Percentiles rank a stretch among this genome's conserved stretches.
Evolutionary conservation across 78 protist species (phyloP).

Genomic region (Dictyostelium firmibasis): DNA sequence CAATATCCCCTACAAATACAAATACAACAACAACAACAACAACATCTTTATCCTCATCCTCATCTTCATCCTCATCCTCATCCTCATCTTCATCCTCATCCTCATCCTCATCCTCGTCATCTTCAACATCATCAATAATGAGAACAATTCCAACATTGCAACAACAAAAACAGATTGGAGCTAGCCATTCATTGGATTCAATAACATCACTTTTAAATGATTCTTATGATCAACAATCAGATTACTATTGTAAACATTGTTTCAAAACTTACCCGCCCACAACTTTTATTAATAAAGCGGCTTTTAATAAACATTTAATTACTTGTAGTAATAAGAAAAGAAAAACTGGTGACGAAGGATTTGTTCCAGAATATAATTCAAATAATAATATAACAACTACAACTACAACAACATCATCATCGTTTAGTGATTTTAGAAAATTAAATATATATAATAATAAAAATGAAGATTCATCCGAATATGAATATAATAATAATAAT

Average conservation of each 20-base stretch:
- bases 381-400: not conserved
- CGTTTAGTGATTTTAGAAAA: not conserved
- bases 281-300: constrained; percentile 51
- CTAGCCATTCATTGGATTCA: not conserved
- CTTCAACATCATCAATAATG: not conserved
- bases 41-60: not conserved
- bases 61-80: not conserved
- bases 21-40: not conserved
- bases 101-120: not conserved
- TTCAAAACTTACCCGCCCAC: constrained; percentile 56
- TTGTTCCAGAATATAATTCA: constrained; percentile 28
- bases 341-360: constrained; percentile 55
- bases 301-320: constrained; percentile 76
- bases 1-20: too few species aligned
- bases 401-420: not conserved
- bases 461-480: not conserved
- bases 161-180: not conserved
- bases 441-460: too few species aligned
- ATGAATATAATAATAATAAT: not conserved
- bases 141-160: not conserved
- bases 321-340: constrained; percentile 74
- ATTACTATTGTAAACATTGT: constrained; percentile 78
- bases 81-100: not conserved
- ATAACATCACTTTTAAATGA: constrained; percentile 23
- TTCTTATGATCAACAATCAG: not conserved